Percentiles rank a stretch among this genome's conserved stretches.
phyloP scores from a whole-genome alignment of 2,329 filamentous ascomycete species.

The Phaeosphaeriaceae sp. region DNA sequence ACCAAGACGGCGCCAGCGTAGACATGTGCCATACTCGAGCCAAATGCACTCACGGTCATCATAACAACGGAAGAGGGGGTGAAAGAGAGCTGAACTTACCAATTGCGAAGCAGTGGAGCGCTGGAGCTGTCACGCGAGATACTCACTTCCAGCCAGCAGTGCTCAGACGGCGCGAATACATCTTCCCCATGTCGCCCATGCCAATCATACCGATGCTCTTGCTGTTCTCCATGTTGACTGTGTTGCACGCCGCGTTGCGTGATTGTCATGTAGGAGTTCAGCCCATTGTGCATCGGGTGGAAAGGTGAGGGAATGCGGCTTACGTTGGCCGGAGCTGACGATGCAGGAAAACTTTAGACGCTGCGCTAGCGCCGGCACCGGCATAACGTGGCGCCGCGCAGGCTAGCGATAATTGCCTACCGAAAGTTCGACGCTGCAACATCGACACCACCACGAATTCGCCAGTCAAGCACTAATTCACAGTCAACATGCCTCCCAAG shows the following conservation, averaged over 20 bases:
- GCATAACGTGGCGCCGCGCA: slow-evolving; percentile 15
- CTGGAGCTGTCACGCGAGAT: slow-evolving; percentile 22
- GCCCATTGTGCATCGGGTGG: slow-evolving; percentile 33
- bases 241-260: slow-evolving; percentile 30
- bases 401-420: slow-evolving; percentile 18
- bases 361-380: slow-evolving; percentile 22
- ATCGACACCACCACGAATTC: slow-evolving; percentile 32
- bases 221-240: slow-evolving; percentile 61
- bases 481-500: slow-evolving; percentile 79
- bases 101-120: slow-evolving; percentile 17
- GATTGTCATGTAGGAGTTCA: slow-evolving; percentile 33
- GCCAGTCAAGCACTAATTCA: slow-evolving; percentile 38
- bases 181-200: slow-evolving; percentile 99
- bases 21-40: slow-evolving; percentile 89
- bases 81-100: slow-evolving; percentile 32
- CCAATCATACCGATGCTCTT: slow-evolving; percentile 93
- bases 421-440: slow-evolving; percentile 27
- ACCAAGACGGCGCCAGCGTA: slow-evolving; percentile 78
- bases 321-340: slow-evolving; percentile 10
- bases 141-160: slow-evolving; percentile 95
- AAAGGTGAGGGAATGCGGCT: slow-evolving; percentile 12
- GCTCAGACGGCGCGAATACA: slow-evolving; percentile 91
- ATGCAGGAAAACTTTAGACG: slow-evolving; percentile 25
- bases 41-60: slow-evolving; percentile 99
- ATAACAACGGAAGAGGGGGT: slow-evolving; percentile 56